phyloP scores from a whole-genome alignment of 1,139 yeast species.

The Geotrichum candidum region DNA sequence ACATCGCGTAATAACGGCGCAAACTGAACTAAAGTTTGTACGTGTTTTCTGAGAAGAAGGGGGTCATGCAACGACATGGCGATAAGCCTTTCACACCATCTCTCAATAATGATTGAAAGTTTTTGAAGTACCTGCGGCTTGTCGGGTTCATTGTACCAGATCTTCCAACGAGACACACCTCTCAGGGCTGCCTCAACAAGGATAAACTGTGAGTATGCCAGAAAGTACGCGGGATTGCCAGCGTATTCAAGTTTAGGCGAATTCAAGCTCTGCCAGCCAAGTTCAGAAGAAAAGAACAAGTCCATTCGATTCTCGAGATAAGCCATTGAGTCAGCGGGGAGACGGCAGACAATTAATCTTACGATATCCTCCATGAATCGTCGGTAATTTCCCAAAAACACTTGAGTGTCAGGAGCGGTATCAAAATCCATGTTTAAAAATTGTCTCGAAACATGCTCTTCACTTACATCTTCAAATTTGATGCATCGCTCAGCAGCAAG shows the following conservation, averaged over 20 bases:
- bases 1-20: constrained; percentile 85
- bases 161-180: constrained; percentile 94
- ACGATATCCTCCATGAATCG: constrained; percentile 87
- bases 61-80: constrained; percentile 78
- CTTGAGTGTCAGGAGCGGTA: constrained; percentile 69
- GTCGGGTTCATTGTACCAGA: constrained; percentile 74
- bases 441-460: constrained; percentile 55
- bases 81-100: constrained; percentile 68
- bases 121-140: constrained; percentile 51
- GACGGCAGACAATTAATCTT: constrained; percentile 77
- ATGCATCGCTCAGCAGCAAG: constrained; percentile 74
- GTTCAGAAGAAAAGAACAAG: constrained; percentile 62
- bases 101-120: constrained; percentile 61
- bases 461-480: constrained; percentile 63
- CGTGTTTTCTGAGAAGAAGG: constrained; percentile 71
- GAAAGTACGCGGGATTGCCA: constrained; percentile 65
- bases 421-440: constrained; percentile 83
- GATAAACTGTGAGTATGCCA: constrained; percentile 76
- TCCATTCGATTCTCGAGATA: constrained; percentile 79
- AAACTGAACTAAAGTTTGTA: constrained; percentile 92
- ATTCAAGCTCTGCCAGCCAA: constrained; percentile 61
- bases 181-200: constrained; percentile 85
- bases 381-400: constrained; percentile 74
- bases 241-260: constrained; percentile 48
- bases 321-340: constrained; percentile 70